Evolutionary conservation across 2,329 filamentous ascomycete species (phyloP).

Genomic region (Calonectria pauciramosa): DNA sequence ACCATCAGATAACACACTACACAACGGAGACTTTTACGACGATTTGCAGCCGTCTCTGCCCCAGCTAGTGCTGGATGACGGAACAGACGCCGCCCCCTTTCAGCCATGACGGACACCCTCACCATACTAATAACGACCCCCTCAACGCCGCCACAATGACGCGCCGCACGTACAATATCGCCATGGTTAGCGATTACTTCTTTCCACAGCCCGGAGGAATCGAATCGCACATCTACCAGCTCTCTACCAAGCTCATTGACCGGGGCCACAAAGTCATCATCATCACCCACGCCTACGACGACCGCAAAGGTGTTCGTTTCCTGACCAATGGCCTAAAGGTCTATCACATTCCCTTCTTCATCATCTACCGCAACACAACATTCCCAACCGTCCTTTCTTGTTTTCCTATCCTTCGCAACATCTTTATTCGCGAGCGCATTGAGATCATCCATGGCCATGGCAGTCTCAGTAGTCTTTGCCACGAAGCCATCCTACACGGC

Average conservation of each 20-base stretch:
- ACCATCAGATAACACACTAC: background rate
- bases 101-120: slow-evolving; percentile 33
- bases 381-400: slow-evolving; percentile 99
- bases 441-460: slow-evolving; percentile 99
- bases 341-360: slow-evolving; percentile 95
- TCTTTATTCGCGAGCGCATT: slow-evolving; percentile 92
- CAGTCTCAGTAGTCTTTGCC: slow-evolving; percentile 91
- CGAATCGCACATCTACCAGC: slow-evolving; percentile 98
- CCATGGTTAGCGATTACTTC: slow-evolving; percentile 99
- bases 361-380: slow-evolving; percentile 93
- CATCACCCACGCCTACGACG: slow-evolving; percentile 94
- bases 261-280: slow-evolving; percentile 98
- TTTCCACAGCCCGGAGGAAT: slow-evolving; percentile 97
- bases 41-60: background rate
- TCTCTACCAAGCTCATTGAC: slow-evolving; percentile 96
- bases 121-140: slow-evolving; percentile 20
- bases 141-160: slow-evolving; percentile 57
- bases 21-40: background rate
- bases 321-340: slow-evolving; percentile 98
- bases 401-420: slow-evolving; percentile 97
- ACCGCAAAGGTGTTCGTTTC: slow-evolving; percentile 92
- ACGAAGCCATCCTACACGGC: slow-evolving; percentile 94
- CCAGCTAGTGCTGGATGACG: slow-evolving; percentile 29
- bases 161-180: slow-evolving; percentile 75
- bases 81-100: background rate